Conservation (phyloP, 208 protist species). For the Leishmania tropica region DNA sequence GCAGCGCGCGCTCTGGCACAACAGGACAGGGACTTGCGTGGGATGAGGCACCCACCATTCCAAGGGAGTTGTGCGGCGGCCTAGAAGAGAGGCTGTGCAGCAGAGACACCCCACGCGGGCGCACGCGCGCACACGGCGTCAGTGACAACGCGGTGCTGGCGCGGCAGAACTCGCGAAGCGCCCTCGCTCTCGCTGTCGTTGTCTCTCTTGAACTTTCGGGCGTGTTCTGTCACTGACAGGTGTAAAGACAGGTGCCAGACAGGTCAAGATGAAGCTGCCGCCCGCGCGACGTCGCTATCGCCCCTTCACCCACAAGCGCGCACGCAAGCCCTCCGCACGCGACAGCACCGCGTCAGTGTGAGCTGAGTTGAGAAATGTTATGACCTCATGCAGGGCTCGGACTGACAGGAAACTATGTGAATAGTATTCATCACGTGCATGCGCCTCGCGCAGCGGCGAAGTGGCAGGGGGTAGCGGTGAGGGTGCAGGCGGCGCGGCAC, state of each 20-base stretch:
- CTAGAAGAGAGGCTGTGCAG: neutral
- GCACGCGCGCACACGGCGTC: neutral
- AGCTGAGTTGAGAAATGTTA: conserved; percentile 13
- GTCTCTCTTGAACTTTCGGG: conserved; percentile 7
- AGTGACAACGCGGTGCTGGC: neutral
- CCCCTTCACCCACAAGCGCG: conserved; percentile 14
- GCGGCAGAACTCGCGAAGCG: conserved; percentile 6
- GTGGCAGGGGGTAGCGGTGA: neutral
- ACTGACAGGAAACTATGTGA: conserved; percentile 26
- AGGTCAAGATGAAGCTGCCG: neutral
- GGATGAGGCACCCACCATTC: neutral
- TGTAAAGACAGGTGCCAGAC: conserved; percentile 9
- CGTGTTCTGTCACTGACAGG: conserved; percentile 3
- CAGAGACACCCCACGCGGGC: neutral
- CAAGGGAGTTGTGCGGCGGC: conserved; percentile 14
- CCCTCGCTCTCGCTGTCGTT: neutral
- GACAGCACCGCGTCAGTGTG: conserved; percentile 5
- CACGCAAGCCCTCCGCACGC: neutral
- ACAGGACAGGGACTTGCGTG: conserved; percentile 10
- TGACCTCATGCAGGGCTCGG: conserved; percentile 19
- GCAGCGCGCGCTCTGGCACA: conserved; percentile 6
- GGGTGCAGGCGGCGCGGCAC: neutral
- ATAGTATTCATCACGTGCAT: conserved; percentile 21
- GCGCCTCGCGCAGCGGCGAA: neutral
- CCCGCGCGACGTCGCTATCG: neutral